Percentiles rank a stretch among this genome's conserved stretches.
These are phyloP conservation scores for Trichosanthes truncata DNA, from an alignment of 306 rosid genomes.

Conservation along the genomic window DNA sequence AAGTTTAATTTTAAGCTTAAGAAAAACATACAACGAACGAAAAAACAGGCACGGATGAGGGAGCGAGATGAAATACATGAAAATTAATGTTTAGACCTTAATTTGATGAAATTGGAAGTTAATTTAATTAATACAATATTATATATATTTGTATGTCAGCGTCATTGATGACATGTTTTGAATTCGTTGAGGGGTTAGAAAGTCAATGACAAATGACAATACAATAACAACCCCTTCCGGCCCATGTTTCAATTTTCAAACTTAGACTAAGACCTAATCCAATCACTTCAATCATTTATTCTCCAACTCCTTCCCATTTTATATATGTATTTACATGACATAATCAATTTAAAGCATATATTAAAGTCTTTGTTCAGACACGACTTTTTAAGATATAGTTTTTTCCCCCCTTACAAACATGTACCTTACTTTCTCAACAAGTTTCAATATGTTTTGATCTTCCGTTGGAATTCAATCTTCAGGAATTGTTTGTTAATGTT, in stretches of 20 bases:
- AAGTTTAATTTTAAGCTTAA: not conserved
- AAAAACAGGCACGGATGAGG: not conserved
- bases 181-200: not conserved
- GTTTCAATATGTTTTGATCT: too few species aligned
- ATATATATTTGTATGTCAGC: not conserved
- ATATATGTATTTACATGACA: not conserved
- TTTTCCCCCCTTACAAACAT: too few species aligned
- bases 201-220: slow-evolving; percentile 1
- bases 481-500: too few species aligned
- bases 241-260: not conserved
- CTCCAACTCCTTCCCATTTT: not conserved
- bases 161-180: not conserved
- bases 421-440: too few species aligned
- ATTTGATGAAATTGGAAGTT: not conserved
- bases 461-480: too few species aligned
- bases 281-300: not conserved
- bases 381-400: too few species aligned
- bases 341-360: not conserved
- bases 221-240: not conserved
- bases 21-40: too few species aligned
- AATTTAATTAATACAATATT: not conserved
- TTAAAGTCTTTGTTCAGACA: not conserved
- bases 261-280: not conserved
- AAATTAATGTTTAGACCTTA: too few species aligned
- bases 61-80: not conserved